Evolutionary conservation across 2,329 filamentous ascomycete genomes (phyloP), one percentile per base, ranked within the genome.

Genomic region (Lasiodiplodia hormozganensis): DNA sequence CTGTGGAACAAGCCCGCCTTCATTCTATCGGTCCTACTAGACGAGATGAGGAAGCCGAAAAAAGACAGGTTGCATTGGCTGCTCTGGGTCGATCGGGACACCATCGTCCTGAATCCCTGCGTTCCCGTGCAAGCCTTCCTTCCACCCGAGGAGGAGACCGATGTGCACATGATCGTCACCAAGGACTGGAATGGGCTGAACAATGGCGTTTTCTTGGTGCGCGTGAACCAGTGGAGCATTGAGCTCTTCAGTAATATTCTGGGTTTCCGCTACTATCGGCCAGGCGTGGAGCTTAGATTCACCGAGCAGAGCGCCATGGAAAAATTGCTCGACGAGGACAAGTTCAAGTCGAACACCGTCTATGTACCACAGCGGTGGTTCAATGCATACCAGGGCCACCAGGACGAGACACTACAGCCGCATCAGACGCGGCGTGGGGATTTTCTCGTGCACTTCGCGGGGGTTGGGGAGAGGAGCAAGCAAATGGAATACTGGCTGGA

Each of bases 1-100:
- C 75, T 81, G 5, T 84, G 82, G 82, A 81, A 78, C 58, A 84
- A 84, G 66, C 77, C 78, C 2, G 82, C 80, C 2, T 83, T 82
- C 69, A 79, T 84, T 38, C 73, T 83, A 11, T 75, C 77, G 12
- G 71, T 82, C 6, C 71, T 83, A 11, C 73, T 82, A 64, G 72
- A 75, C 3, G 79, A 81, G 70, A 75, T 81, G 69, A 67, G 76
- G 10, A 81, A 81, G 69, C 79, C 80, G 0, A 74, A 76, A 14
- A 74, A 72, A 25, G 75, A 82, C 65, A 74, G 81, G 6, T 71
- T 82, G 14, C 77, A 82, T 64, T 83, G 81, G 81, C 73, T 83
- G 6, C 74, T 82, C 70, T 83, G 81, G 80, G 76, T 80, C 1
- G 81, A 83, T 64, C 79, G 79, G n/a, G 81, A 83, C 69, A 82